These are phyloP conservation scores for Paxillus involutus DNA, from an alignment of 768 basidiomycete genomes.

Conservation along the genomic window DNA sequence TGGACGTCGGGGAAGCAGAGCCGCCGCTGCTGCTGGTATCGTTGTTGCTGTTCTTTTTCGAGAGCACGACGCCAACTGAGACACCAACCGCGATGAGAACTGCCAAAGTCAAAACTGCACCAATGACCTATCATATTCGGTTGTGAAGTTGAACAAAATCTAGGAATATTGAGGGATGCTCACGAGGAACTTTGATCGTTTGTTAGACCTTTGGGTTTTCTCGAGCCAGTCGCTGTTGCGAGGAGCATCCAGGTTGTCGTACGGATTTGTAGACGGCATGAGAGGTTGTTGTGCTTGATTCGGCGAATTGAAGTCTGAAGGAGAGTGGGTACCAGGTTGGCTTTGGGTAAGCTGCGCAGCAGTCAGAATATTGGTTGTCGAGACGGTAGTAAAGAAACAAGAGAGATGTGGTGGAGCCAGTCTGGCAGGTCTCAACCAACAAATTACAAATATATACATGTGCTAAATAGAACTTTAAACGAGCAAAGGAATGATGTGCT, in stretches of 20 bases:
- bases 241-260: constrained; percentile 32
- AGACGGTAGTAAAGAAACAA: neutral
- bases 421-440: too few species aligned
- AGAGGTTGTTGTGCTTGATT: constrained; percentile 23
- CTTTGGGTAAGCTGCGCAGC: constrained; percentile 34
- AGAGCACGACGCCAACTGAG: constrained; percentile 62
- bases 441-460: too few species aligned
- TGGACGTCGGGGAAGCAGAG: constrained; percentile 19
- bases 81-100: constrained; percentile 58
- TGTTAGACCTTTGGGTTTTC: constrained; percentile 29
- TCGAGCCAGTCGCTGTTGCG: constrained; percentile 43
- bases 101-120: constrained; percentile 44
- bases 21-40: constrained; percentile 28
- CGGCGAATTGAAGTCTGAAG: constrained; percentile 24
- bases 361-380: constrained; percentile 9
- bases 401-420: neutral
- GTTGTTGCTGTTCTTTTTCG: constrained; percentile 46
- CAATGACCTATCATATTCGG: constrained; percentile 46
- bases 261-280: constrained; percentile 24
- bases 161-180: constrained; percentile 24
- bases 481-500: too few species aligned
- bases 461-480: too few species aligned
- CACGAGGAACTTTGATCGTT: constrained; percentile 59
- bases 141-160: neutral
- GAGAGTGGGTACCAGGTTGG: constrained; percentile 37